Conservation (phyloP, 352 stramenopile genomes). For the Plasmopara viticola region DNA sequence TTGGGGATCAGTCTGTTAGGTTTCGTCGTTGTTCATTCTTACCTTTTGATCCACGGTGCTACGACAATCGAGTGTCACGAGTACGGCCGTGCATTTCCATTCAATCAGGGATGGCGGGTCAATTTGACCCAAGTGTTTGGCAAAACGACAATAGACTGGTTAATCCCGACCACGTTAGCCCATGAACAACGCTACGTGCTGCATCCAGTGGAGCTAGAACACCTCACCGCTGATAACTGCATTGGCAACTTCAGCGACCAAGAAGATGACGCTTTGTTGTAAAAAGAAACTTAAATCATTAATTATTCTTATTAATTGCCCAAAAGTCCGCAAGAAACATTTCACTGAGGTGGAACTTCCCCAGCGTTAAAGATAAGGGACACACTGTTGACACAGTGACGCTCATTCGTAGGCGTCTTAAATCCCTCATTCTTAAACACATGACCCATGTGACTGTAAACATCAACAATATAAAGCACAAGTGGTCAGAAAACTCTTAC, state of each 20-base stretch:
- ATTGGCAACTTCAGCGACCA: slow-evolving; percentile 40
- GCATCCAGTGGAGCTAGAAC: slow-evolving; percentile 40
- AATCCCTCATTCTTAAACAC: slow-evolving; percentile 88
- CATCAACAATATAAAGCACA: not conserved
- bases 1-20: slow-evolving; percentile 62
- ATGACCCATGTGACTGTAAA: slow-evolving; percentile 82
- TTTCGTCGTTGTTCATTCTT: slow-evolving; percentile 69
- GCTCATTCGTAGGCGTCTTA: slow-evolving; percentile 81
- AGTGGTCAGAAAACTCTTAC: not conserved
- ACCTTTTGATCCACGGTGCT: slow-evolving; percentile 53
- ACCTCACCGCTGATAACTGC: slow-evolving; percentile 38
- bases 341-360: slow-evolving; percentile 43
- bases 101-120: slow-evolving; percentile 56
- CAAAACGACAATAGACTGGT: slow-evolving; percentile 43
- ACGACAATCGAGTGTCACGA: slow-evolving; percentile 80
- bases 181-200: slow-evolving; percentile 21
- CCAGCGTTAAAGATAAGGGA: slow-evolving; percentile 79
- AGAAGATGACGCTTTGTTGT: slow-evolving; percentile 57
- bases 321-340: not conserved
- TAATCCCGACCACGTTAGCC: slow-evolving; percentile 36
- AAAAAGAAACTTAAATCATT: slow-evolving; percentile 8
- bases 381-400: slow-evolving; percentile 89
- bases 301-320: not conserved
- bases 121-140: slow-evolving; percentile 57
- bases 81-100: slow-evolving; percentile 57